Conservation (phyloP, 2,329 filamentous ascomycete species). For the Aspergillus fumigatiaffinis region DNA sequence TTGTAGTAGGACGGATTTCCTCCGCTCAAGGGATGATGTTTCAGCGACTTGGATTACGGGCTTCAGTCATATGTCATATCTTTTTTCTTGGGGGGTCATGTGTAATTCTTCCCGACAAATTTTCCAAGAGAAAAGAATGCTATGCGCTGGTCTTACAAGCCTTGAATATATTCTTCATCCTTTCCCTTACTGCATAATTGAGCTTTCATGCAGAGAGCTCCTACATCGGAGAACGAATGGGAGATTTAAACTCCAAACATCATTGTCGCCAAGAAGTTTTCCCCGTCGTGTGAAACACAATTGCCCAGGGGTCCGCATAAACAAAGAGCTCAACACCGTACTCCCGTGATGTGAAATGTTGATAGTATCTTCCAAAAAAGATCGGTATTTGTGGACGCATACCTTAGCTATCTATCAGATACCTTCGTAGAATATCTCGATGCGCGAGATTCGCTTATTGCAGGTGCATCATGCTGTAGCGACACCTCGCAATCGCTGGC, state of each 20-base stretch:
- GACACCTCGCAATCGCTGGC: background rate
- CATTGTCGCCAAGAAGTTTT: slow-evolving; percentile 2
- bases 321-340: background rate
- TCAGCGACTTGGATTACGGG: background rate
- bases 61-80: slow-evolving; percentile 5
- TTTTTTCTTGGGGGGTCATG: slow-evolving; percentile 1
- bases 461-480: background rate
- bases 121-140: background rate
- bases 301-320: slow-evolving; percentile 2
- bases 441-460: background rate
- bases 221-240: slow-evolving; percentile 3
- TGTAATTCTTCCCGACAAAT: background rate
- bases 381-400: too few species aligned
- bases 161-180: background rate
- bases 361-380: background rate
- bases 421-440: background rate
- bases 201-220: background rate
- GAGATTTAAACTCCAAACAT: slow-evolving; percentile 2
- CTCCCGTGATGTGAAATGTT: slow-evolving; percentile 1
- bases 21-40: background rate
- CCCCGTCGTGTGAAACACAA: slow-evolving; percentile 6
- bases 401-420: background rate
- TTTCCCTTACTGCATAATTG: background rate
- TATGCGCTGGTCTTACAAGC: background rate
- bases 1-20: background rate